Percentiles rank a stretch among this genome's conserved stretches.
These are phyloP conservation scores for Colletotrichum chrysophilum DNA, from an alignment of 2,329 filamentous ascomycete genomes.

Conservation along the genomic window DNA sequence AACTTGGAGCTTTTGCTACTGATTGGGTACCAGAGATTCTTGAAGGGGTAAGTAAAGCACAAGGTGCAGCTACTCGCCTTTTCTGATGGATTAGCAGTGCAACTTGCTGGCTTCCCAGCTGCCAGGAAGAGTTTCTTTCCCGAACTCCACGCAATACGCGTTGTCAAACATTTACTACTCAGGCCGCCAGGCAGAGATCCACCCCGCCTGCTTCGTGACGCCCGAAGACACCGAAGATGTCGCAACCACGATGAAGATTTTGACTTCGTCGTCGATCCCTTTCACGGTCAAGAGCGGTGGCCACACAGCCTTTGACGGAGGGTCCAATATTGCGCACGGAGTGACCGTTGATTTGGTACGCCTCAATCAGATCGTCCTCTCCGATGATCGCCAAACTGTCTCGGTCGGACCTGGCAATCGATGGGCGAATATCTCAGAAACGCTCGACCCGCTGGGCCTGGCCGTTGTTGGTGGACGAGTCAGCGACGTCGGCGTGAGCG, in stretches of 20 bases:
- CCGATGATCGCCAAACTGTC: conserved; percentile 36
- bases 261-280: conserved; percentile 22
- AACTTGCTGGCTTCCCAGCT: conserved; percentile 15
- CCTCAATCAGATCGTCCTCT: conserved; percentile 40
- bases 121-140: conserved; percentile 25
- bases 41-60: not conserved
- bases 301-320: conserved; percentile 50
- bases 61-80: not conserved
- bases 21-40: not conserved
- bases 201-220: conserved; percentile 28
- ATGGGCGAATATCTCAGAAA: conserved; percentile 47
- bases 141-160: conserved; percentile 26
- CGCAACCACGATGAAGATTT: conserved; percentile 26
- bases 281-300: conserved; percentile 60
- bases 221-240: conserved; percentile 31
- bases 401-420: conserved; percentile 47
- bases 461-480: conserved; percentile 49
- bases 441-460: conserved; percentile 42
- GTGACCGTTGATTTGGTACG: conserved; percentile 48
- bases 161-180: conserved; percentile 36
- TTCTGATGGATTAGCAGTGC: conserved; percentile 18
- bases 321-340: conserved; percentile 44
- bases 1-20: not conserved
- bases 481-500: conserved; percentile 46
- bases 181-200: conserved; percentile 27